Evolutionary conservation across 331 rosid species (phyloP).

Genomic region (Ulmus americana): DNA sequence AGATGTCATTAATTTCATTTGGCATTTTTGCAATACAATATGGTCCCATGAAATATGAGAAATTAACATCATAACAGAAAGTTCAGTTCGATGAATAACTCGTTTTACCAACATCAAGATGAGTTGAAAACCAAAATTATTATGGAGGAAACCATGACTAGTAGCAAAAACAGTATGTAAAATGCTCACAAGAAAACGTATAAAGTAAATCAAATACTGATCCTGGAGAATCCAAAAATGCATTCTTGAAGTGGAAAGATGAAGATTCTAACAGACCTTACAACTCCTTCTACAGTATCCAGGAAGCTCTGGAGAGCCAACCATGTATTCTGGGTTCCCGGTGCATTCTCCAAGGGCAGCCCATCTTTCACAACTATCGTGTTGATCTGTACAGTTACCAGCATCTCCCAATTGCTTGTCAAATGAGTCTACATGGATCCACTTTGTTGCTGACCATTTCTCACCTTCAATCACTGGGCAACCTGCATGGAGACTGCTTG

Average conservation of each 20-base stretch:
- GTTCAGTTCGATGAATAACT: background rate
- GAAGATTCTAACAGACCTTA: constrained; percentile 46
- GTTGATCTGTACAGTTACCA: constrained; percentile 58
- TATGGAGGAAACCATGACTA: background rate
- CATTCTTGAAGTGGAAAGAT: constrained; percentile 14
- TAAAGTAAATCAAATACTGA: constrained; percentile 13
- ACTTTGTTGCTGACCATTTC: constrained; percentile 95
- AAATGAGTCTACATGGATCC: constrained; percentile 82
- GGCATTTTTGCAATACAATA: background rate
- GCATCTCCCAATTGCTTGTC: constrained; percentile 47
- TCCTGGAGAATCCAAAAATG: constrained; percentile 11
- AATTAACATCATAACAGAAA: background rate
- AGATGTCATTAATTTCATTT: background rate
- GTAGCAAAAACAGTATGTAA: background rate
- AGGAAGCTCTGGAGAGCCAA: constrained; percentile 77
- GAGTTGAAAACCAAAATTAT: background rate
- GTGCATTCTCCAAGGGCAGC: constrained; percentile 93
- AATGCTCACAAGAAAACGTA: background rate
- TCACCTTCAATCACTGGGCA: constrained; percentile 90
- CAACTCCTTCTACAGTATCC: constrained; percentile 86
- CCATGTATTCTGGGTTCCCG: constrained; percentile 77
- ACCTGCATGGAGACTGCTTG: constrained; percentile 69
- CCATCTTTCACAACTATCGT: constrained; percentile 84
- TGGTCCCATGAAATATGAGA: too few relatives aligned
- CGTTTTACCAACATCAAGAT: background rate